Evolutionary conservation across 2,329 filamentous ascomycete species (phyloP).

Genomic region (Fusarium tupiense): DNA sequence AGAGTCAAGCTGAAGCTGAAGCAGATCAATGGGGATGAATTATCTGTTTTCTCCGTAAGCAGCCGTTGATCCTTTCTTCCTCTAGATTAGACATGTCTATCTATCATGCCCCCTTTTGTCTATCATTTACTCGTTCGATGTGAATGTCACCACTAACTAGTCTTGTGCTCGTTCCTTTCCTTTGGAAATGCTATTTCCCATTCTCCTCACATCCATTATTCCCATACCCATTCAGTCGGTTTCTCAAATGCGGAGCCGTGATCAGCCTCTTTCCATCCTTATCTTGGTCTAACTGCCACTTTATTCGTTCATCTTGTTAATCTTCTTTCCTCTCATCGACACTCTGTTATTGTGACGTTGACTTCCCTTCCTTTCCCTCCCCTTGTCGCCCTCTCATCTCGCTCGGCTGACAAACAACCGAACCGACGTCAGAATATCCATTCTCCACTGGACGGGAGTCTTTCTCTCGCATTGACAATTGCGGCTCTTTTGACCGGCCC

Average conservation of each 20-base stretch:
- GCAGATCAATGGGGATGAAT: neutral
- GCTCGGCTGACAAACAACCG: conserved; percentile 19
- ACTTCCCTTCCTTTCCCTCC: neutral
- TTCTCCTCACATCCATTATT: conserved; percentile 17
- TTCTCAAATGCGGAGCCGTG: conserved; percentile 23
- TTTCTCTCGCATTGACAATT: neutral
- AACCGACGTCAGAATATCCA: conserved; percentile 1
- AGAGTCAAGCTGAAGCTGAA: conserved; percentile 1
- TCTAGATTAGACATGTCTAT: conserved; percentile 18
- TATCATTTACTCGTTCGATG: neutral
- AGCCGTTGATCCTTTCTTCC: conserved; percentile 30
- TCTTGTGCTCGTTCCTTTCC: conserved; percentile 6
- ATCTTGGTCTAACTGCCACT: conserved; percentile 11
- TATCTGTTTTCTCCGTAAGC: neutral
- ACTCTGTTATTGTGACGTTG: conserved; percentile 1
- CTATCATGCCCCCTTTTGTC: conserved; percentile 22
- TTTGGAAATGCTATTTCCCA: conserved; percentile 2
- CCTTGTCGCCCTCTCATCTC: conserved; percentile 12
- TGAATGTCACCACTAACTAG: neutral
- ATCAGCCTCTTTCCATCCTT: conserved; percentile 3
- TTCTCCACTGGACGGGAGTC: conserved; percentile 8
- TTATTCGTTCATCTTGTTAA: conserved; percentile 8
- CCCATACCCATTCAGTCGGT: neutral
- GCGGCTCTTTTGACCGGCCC: conserved; percentile 36
- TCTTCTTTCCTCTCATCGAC: neutral